These are phyloP conservation scores for Sistotremastrum niveocremeum DNA, from an alignment of 768 basidiomycete species.

Conservation along the genomic window DNA sequence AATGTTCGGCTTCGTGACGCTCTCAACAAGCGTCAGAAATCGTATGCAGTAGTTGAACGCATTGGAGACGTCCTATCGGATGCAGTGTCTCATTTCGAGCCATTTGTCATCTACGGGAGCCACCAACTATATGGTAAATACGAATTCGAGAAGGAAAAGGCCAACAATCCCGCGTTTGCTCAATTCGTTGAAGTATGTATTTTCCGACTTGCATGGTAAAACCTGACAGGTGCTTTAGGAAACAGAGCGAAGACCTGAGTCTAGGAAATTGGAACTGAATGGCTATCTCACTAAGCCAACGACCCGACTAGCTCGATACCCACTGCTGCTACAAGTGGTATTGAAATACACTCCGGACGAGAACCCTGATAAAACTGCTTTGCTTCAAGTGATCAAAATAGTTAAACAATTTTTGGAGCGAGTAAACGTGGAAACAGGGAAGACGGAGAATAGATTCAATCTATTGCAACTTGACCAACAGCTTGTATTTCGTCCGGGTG, in stretches of 20 bases:
- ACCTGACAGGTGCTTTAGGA: conserved; percentile 28
- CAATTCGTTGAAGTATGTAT: conserved; percentile 82
- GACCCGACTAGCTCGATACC: conserved; percentile 93
- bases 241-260: conserved; percentile 87
- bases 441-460: conserved; percentile 93
- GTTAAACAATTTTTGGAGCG: conserved; percentile 73
- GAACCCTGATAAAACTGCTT: conserved; percentile 64
- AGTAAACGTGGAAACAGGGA: conserved; percentile 90
- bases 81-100: conserved; percentile 71
- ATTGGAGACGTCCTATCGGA: conserved; percentile 90
- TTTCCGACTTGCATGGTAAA: background rate
- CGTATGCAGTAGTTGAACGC: conserved; percentile 81
- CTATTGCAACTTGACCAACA: conserved; percentile 88
- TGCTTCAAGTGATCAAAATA: conserved; percentile 65
- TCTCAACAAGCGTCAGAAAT: conserved; percentile 89
- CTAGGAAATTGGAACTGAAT: conserved; percentile 91
- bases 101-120: conserved; percentile 90
- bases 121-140: conserved; percentile 98
- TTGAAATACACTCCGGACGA: conserved; percentile 87
- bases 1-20: conserved; percentile 88
- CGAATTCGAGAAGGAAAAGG: conserved; percentile 99
- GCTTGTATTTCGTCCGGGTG: conserved; percentile 77
- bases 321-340: conserved; percentile 82
- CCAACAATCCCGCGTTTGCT: conserved; percentile 80
- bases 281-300: conserved; percentile 98